phyloP scores from a whole-genome alignment of 2,329 filamentous ascomycete species.

The Penicillium thymicola region DNA sequence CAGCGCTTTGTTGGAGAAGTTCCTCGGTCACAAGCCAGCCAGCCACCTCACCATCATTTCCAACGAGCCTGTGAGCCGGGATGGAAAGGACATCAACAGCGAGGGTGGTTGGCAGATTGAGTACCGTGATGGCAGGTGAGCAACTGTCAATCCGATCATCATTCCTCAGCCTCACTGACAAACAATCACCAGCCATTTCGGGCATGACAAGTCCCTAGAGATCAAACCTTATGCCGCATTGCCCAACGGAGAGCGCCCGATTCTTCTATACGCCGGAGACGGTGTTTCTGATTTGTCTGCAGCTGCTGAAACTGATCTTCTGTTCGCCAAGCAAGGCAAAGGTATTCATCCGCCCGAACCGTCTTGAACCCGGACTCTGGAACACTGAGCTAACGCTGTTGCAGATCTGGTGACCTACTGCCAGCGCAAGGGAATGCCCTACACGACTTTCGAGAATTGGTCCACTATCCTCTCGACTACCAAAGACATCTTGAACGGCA shows the following conservation, averaged over 20 bases:
- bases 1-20: conserved; percentile 71
- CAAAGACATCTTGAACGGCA: conserved; percentile 72
- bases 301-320: conserved; percentile 83
- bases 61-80: conserved; percentile 70
- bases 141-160: conserved; percentile 5
- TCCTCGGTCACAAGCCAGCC: conserved; percentile 73
- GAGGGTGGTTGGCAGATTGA: conserved; percentile 82
- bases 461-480: conserved; percentile 71
- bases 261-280: conserved; percentile 91
- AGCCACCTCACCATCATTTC: conserved; percentile 79
- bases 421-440: conserved; percentile 77
- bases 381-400: conserved; percentile 6
- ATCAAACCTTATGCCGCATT: conserved; percentile 77
- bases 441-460: conserved; percentile 85
- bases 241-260: conserved; percentile 65
- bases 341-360: conserved; percentile 50
- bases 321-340: conserved; percentile 90
- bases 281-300: conserved; percentile 91
- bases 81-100: conserved; percentile 71
- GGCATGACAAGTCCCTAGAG: conserved; percentile 95
- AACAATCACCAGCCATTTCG: conserved; percentile 61
- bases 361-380: not conserved
- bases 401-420: conserved; percentile 84
- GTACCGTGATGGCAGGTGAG: conserved; percentile 79
- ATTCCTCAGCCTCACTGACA: not conserved